phyloP scores from a whole-genome alignment of 352 stramenopile species.

The Aphanomyces cochlioides region DNA sequence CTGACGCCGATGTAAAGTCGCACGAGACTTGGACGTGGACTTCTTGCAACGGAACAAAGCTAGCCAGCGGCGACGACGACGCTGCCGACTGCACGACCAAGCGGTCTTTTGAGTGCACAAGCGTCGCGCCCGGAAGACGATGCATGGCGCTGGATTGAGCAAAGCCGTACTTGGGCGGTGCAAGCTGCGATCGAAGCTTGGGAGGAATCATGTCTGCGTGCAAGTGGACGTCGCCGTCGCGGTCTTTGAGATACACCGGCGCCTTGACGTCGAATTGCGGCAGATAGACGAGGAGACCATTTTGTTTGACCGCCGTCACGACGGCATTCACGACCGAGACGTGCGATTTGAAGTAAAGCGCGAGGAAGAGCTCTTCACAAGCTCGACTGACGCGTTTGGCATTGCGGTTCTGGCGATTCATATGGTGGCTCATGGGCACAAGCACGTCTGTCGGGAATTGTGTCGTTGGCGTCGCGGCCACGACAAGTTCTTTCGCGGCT shows the following conservation, averaged over 20 bases:
- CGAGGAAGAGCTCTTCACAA: slow-evolving; percentile 90
- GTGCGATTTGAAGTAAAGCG: slow-evolving; percentile 90
- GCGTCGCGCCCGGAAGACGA: slow-evolving; percentile 51
- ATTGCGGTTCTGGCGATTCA: slow-evolving; percentile 89
- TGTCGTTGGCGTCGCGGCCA: slow-evolving; percentile 11
- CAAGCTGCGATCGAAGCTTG: slow-evolving; percentile 38
- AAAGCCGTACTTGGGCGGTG: slow-evolving; percentile 58
- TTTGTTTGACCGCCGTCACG: slow-evolving; percentile 86
- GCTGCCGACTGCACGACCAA: slow-evolving; percentile 20
- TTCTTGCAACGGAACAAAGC: slow-evolving; percentile 24
- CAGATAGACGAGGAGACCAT: slow-evolving; percentile 92
- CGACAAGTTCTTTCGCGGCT: too few relatives aligned
- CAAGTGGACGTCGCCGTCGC: slow-evolving; percentile 79
- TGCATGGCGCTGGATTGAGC: slow-evolving; percentile 55
- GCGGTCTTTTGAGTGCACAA: slow-evolving; percentile 32
- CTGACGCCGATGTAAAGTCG: slow-evolving; percentile 60
- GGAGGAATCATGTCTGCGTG: slow-evolving; percentile 38
- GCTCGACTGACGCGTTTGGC: slow-evolving; percentile 85
- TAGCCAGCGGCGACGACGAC: background rate
- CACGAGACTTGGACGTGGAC: slow-evolving; percentile 72
- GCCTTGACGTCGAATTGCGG: slow-evolving; percentile 89
- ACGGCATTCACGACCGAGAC: slow-evolving; percentile 78
- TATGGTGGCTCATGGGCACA: slow-evolving; percentile 68
- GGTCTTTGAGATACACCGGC: slow-evolving; percentile 89
- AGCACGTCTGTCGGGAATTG: slow-evolving; percentile 64